A percentile compares a stretch with the other conserved stretches of the same genome.
These are phyloP conservation scores for Hypoxylon subgilvum DNA, from an alignment of 495 filamentous ascomycete species.

Conservation along the genomic window DNA sequence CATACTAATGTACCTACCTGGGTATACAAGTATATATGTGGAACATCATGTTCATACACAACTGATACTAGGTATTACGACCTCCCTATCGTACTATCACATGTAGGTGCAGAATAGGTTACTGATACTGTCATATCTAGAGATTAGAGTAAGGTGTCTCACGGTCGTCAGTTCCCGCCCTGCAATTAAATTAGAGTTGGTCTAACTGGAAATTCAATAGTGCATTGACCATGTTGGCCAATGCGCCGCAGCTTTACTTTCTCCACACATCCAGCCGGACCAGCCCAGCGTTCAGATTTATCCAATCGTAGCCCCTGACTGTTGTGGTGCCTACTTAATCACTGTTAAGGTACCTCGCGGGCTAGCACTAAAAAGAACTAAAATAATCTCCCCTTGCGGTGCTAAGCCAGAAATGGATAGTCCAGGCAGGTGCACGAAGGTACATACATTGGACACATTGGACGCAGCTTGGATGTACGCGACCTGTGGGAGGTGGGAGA, in stretches of 20 bases:
- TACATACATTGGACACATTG: conserved; percentile 14
- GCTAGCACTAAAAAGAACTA: conserved; percentile 31
- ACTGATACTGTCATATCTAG: too few relatives aligned
- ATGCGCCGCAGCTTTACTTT: conserved; percentile 26
- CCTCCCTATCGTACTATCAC: background rate
- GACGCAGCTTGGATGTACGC: conserved; percentile 11
- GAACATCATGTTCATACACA: conserved; percentile 13
- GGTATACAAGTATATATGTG: background rate
- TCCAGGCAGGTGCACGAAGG: conserved; percentile 25
- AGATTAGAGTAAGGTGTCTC: conserved; percentile 17
- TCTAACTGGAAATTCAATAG: conserved; percentile 12
- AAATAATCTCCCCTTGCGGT: conserved; percentile 29
- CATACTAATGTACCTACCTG: background rate
- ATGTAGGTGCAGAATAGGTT: background rate
- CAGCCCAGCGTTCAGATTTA: background rate
- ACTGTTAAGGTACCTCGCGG: too few relatives aligned
- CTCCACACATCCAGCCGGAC: conserved; percentile 19
- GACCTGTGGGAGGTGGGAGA: background rate
- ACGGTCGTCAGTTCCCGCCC: conserved; percentile 32
- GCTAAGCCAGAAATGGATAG: conserved; percentile 22
- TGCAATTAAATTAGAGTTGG: conserved; percentile 39
- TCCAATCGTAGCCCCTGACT: conserved; percentile 18
- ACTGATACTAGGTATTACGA: background rate
- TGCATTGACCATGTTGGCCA: conserved; percentile 24
- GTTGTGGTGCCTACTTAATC: conserved; percentile 10